Percentiles rank a stretch among this genome's conserved stretches.
Conservation (phyloP, 2,329 filamentous ascomycete genomes). For the Periglandula ipomoeae region DNA sequence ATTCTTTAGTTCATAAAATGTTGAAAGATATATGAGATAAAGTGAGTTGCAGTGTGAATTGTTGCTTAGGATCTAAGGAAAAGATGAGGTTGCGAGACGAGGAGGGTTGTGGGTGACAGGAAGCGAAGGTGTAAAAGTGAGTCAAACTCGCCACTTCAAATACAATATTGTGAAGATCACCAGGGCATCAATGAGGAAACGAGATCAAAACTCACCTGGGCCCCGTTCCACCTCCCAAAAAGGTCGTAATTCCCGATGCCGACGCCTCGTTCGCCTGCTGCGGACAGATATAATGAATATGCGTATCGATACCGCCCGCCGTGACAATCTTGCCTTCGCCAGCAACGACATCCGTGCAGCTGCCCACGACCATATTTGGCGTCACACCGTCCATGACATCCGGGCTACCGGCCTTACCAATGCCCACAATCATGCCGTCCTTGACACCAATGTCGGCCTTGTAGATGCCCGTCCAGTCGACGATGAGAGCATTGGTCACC, state of each 20-base stretch:
- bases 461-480: constrained; percentile 89
- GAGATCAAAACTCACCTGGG: constrained; percentile 51
- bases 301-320: constrained; percentile 79
- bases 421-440: constrained; percentile 72
- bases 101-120: background rate
- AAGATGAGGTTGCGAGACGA: background rate
- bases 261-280: constrained; percentile 82
- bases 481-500: constrained; percentile 78
- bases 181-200: background rate
- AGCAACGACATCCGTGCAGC: constrained; percentile 85
- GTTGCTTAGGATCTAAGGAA: no score
- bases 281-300: constrained; percentile 92
- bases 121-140: no score
- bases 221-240: constrained; percentile 84
- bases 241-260: constrained; percentile 78
- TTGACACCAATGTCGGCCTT: constrained; percentile 96
- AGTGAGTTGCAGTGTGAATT: no score
- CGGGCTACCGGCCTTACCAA: constrained; percentile 95
- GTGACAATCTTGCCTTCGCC: constrained; percentile 87
- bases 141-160: no score
- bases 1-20: background rate
- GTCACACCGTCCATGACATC: constrained; percentile 89
- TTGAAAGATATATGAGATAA: background rate
- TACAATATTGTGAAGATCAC: no score
- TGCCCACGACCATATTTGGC: constrained; percentile 70